Percentiles rank a stretch among this genome's conserved stretches.
Conservation (phyloP, 2,329 filamentous ascomycete species). For the Penicillium sp. region DNA sequence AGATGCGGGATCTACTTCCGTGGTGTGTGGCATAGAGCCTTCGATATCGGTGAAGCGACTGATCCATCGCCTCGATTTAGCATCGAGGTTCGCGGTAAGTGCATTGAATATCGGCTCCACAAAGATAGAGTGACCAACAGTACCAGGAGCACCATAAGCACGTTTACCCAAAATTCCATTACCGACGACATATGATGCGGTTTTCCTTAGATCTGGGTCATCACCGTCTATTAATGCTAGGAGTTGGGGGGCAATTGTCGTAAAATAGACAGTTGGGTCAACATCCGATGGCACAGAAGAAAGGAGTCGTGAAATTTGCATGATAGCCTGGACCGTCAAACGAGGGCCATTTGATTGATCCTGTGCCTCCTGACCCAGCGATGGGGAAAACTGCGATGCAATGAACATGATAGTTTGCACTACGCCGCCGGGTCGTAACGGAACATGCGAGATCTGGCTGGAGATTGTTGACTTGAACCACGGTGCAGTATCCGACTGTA, state of each 20-base stretch:
- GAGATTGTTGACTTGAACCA: slow-evolving; percentile 43
- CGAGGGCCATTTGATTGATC: slow-evolving; percentile 35
- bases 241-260: slow-evolving; percentile 41
- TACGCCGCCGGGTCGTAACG: slow-evolving; percentile 42
- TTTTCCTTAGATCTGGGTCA: slow-evolving; percentile 40
- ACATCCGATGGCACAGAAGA: slow-evolving; percentile 43
- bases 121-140: slow-evolving; percentile 43
- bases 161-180: slow-evolving; percentile 45
- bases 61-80: slow-evolving; percentile 30
- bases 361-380: slow-evolving; percentile 36
- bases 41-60: slow-evolving; percentile 19
- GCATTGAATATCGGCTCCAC: slow-evolving; percentile 41
- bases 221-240: slow-evolving; percentile 41
- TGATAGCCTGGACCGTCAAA: slow-evolving; percentile 45
- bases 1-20: background rate
- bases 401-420: slow-evolving; percentile 44
- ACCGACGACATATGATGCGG: slow-evolving; percentile 44
- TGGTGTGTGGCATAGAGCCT: slow-evolving; percentile 2
- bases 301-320: slow-evolving; percentile 44
- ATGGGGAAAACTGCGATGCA: slow-evolving; percentile 42
- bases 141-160: slow-evolving; percentile 39
- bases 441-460: slow-evolving; percentile 37
- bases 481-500: slow-evolving; percentile 34
- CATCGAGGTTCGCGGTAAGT: slow-evolving; percentile 34
- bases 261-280: slow-evolving; percentile 37